These are phyloP conservation scores for Globisporangium nodosum DNA, from an alignment of 352 stramenopile genomes.

Conservation along the genomic window DNA sequence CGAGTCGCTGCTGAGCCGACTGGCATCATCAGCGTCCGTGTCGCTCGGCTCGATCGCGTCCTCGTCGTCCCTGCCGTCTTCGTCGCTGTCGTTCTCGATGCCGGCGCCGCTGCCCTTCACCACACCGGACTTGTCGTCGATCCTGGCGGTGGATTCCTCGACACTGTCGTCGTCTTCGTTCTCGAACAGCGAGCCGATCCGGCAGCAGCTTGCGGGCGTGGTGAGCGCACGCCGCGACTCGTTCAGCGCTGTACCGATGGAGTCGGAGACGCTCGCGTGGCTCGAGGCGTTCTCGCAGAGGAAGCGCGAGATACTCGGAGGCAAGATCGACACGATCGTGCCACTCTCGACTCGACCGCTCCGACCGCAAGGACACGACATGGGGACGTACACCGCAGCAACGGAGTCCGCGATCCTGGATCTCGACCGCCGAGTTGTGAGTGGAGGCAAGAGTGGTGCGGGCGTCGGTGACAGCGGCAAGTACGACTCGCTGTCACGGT, in stretches of 20 bases:
- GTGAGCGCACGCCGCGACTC: constrained; percentile 9
- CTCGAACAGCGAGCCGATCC: neutral
- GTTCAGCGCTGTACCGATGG: constrained; percentile 10
- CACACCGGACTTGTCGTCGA: constrained; percentile 5
- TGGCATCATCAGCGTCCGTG: constrained; percentile 15
- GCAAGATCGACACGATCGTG: constrained; percentile 19
- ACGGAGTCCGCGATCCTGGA: neutral
- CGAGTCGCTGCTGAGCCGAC: constrained; percentile 27
- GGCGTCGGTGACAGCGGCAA: too few relatives aligned
- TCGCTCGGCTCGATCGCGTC: neutral
- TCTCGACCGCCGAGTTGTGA: neutral
- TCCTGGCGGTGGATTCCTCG: neutral
- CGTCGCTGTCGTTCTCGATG: neutral
- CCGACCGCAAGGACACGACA: neutral
- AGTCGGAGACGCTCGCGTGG: constrained; percentile 55
- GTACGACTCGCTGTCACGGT: too few relatives aligned
- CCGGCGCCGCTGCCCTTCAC: constrained; percentile 1
- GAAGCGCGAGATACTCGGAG: constrained; percentile 57
- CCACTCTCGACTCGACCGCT: neutral
- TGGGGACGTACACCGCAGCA: neutral
- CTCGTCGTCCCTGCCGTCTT: neutral
- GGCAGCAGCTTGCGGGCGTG: neutral
- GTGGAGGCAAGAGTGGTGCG: neutral
- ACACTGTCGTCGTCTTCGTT: neutral
- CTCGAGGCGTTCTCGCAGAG: constrained; percentile 56